A percentile compares a stretch with the other conserved stretches of the same genome.
Evolutionary conservation across 2,329 filamentous ascomycete genomes (phyloP).

Genomic region (Xylariaceae sp.): DNA sequence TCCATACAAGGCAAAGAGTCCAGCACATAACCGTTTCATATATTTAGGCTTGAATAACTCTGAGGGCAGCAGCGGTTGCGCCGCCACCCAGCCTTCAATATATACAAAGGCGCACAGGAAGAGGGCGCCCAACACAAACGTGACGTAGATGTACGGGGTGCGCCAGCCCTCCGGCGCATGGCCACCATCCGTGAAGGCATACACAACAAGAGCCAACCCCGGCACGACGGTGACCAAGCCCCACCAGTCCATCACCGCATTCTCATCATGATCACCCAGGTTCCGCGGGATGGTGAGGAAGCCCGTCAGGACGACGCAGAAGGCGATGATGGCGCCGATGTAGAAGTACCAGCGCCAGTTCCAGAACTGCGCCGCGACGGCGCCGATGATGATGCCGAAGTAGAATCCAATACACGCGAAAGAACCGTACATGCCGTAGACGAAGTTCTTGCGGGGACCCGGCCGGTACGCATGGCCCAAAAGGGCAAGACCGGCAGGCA

Average conservation of each 20-base stretch:
- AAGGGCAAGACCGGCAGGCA: conserved; percentile 63
- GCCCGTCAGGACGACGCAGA: conserved; percentile 24
- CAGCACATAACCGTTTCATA: conserved; percentile 58
- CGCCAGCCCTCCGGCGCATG: conserved; percentile 64
- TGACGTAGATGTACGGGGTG: conserved; percentile 66
- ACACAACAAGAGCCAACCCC: conserved; percentile 65
- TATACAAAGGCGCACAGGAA: conserved; percentile 59
- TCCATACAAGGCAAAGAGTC: conserved; percentile 63
- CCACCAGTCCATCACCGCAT: conserved; percentile 63
- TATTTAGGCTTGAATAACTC: conserved; percentile 65
- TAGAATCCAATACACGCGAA: conserved; percentile 53
- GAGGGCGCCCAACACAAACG: conserved; percentile 57
- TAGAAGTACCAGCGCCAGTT: conserved; percentile 65
- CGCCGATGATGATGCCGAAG: conserved; percentile 60
- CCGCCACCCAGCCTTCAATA: conserved; percentile 65
- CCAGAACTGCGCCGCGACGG: conserved; percentile 53
- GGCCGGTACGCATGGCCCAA: conserved; percentile 61
- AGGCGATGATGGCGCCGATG: conserved; percentile 46
- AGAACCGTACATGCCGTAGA: conserved; percentile 54
- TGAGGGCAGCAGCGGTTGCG: conserved; percentile 62
- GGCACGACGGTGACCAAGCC: conserved; percentile 57
- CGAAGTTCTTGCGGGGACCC: conserved; percentile 62
- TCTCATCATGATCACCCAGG: conserved; percentile 27
- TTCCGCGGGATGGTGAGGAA: conserved; percentile 30
- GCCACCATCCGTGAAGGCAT: conserved; percentile 67